These are phyloP conservation scores for Daldinia sp. DNA, from an alignment of 2,329 filamentous ascomycete genomes.

Conservation along the genomic window DNA sequence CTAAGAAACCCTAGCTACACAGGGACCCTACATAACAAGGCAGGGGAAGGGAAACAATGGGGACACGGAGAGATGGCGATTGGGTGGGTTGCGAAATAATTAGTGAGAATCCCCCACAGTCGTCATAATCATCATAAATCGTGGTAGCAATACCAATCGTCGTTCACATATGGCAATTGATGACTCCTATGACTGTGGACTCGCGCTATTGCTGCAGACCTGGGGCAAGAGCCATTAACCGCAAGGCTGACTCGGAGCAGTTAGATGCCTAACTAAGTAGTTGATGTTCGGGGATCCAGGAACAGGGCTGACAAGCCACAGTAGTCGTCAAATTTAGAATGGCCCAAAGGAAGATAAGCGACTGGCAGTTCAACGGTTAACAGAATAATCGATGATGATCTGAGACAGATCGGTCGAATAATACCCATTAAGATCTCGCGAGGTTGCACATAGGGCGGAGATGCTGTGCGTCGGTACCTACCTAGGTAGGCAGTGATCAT, in stretches of 20 bases:
- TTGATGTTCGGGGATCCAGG: not conserved
- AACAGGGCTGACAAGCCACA: constrained; percentile 26
- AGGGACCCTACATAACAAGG: too few relatives aligned
- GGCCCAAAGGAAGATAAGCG: constrained; percentile 7
- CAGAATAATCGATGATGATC: constrained; percentile 26
- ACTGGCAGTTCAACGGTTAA: constrained; percentile 1
- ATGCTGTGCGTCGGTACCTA: constrained; percentile 14
- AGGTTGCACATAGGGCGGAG: constrained; percentile 22
- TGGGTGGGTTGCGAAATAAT: constrained; percentile 46
- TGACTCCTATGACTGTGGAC: constrained; percentile 2
- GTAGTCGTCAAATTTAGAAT: constrained; percentile 5
- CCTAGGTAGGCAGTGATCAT: too few relatives aligned
- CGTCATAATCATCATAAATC: constrained; percentile 6
- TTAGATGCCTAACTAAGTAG: too few relatives aligned
- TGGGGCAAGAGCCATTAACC: not conserved
- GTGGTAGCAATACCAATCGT: not conserved
- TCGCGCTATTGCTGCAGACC: constrained; percentile 16
- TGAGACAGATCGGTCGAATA: constrained; percentile 30
- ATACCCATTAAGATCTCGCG: constrained; percentile 22
- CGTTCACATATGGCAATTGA: constrained; percentile 11
- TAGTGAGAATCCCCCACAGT: constrained; percentile 27
- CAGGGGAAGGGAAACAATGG: not conserved
- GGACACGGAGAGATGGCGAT: constrained; percentile 43
- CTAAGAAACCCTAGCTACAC: too few relatives aligned
- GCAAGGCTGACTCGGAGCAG: constrained; percentile 20